Conservation (phyloP, 2,329 filamentous ascomycete species). For the Celoporthe dispersa region DNA sequence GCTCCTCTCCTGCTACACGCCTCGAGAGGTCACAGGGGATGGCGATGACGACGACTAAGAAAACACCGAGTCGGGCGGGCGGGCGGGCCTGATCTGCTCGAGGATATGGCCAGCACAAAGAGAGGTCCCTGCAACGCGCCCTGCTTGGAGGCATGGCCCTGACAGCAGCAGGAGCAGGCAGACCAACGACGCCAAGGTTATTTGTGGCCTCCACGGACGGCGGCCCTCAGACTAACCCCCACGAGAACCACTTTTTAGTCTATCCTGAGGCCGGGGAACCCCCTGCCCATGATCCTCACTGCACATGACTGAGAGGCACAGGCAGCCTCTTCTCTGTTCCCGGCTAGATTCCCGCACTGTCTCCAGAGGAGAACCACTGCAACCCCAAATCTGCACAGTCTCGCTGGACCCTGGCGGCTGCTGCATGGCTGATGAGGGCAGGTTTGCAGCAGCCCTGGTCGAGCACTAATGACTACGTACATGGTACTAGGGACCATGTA, state of each 20-base stretch:
- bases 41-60: not conserved
- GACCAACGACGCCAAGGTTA: not conserved
- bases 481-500: not conserved
- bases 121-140: not conserved
- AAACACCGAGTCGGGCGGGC: not conserved
- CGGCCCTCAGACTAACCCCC: conserved; percentile 21
- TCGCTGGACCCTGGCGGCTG: not conserved
- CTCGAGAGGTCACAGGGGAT: not conserved
- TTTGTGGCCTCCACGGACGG: conserved; percentile 10
- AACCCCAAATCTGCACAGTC: conserved; percentile 13
- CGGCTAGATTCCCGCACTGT: conserved; percentile 26
- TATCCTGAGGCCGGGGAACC: conserved; percentile 16
- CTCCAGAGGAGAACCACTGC: conserved; percentile 9
- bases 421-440: conserved; percentile 22
- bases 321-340: conserved; percentile 10
- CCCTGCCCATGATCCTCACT: conserved; percentile 20
- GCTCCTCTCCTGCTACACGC: not conserved
- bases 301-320: conserved; percentile 19
- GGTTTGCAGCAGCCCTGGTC: conserved; percentile 18
- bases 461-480: not conserved
- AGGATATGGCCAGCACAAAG: not conserved
- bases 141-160: not conserved
- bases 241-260: conserved; percentile 27
- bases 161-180: not conserved
- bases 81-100: not conserved